These are phyloP conservation scores for Mycosarcoma mackinlayi DNA, from an alignment of 1,284 basidiomycete species.

Conservation along the genomic window DNA sequence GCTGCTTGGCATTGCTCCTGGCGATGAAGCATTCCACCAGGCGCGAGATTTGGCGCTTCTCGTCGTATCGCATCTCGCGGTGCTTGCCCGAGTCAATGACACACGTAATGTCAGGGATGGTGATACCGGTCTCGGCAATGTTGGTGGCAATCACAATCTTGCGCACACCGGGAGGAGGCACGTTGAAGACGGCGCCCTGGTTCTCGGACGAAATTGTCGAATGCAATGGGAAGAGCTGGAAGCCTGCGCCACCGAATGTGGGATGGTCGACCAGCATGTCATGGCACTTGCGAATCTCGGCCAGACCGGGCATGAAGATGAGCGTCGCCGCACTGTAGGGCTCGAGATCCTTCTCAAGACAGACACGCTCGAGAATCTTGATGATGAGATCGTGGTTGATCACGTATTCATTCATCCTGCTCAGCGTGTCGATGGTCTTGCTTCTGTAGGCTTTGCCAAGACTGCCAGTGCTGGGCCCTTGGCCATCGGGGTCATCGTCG, in stretches of 20 bases:
- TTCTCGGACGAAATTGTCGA: slow-evolving; percentile 78
- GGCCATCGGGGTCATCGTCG: slow-evolving; percentile 73
- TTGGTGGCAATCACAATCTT: slow-evolving; percentile 86
- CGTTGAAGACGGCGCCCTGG: slow-evolving; percentile 88
- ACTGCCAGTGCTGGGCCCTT: slow-evolving; percentile 67
- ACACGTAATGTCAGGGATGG: slow-evolving; percentile 97
- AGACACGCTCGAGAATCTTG: slow-evolving; percentile 86
- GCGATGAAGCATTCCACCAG: slow-evolving; percentile 93
- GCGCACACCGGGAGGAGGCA: slow-evolving; percentile 80
- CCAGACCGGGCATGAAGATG: slow-evolving; percentile 88
- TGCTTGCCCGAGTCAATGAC: slow-evolving; percentile 97
- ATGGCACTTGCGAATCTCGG: slow-evolving; percentile 87
- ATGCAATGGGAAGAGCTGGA: slow-evolving; percentile 89
- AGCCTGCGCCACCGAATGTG: slow-evolving; percentile 77
- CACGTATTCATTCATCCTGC: slow-evolving; percentile 85
- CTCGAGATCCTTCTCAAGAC: slow-evolving; percentile 74
- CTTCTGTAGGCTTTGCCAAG: slow-evolving; percentile 75
- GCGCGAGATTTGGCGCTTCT: slow-evolving; percentile 94
- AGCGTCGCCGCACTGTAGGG: slow-evolving; percentile 84
- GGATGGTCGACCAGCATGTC: slow-evolving; percentile 84
- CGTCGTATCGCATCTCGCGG: slow-evolving; percentile 78
- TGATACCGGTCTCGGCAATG: slow-evolving; percentile 92
- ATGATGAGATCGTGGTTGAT: slow-evolving; percentile 77
- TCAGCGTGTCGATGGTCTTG: slow-evolving; percentile 81
- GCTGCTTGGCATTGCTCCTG: slow-evolving; percentile 90